These are phyloP conservation scores for Solanum acaule DNA, from an alignment of 257 asterid genomes.

Conservation along the genomic window DNA sequence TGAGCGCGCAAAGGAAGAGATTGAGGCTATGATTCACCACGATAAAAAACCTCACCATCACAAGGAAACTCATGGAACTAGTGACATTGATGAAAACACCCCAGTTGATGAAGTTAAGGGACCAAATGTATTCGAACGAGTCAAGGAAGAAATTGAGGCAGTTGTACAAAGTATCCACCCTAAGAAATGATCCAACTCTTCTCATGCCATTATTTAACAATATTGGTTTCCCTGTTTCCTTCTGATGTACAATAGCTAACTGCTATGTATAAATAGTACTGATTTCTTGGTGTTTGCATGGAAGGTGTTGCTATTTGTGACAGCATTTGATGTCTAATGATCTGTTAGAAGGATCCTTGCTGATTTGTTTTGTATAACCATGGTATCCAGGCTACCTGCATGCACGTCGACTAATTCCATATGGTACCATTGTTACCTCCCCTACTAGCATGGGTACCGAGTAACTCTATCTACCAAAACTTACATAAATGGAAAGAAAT, in stretches of 20 bases:
- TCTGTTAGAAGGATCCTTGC: not conserved
- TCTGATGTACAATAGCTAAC: not conserved
- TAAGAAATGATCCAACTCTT: conserved; percentile 30
- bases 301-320: not conserved
- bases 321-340: not conserved
- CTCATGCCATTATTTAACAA: not conserved
- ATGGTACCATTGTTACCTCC: not conserved
- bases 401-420: not conserved
- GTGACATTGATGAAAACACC: conserved; percentile 55
- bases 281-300: not conserved
- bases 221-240: not conserved
- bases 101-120: conserved; percentile 63
- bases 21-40: conserved; percentile 6
- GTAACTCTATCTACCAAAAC: not conserved
- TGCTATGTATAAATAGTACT: not conserved
- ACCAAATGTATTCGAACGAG: conserved; percentile 58
- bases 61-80: conserved; percentile 81
- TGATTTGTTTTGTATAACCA: not conserved
- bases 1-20: conserved; percentile 30
- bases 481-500: not conserved
- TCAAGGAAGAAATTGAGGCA: conserved; percentile 88
- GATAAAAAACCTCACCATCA: conserved; percentile 33
- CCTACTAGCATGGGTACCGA: not conserved
- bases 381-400: not conserved
- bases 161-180: conserved; percentile 43